Percentiles rank a stretch among this genome's conserved stretches.
Evolutionary conservation across 768 basidiomycete species (phyloP).

Genomic region (Mrakia gelida): DNA sequence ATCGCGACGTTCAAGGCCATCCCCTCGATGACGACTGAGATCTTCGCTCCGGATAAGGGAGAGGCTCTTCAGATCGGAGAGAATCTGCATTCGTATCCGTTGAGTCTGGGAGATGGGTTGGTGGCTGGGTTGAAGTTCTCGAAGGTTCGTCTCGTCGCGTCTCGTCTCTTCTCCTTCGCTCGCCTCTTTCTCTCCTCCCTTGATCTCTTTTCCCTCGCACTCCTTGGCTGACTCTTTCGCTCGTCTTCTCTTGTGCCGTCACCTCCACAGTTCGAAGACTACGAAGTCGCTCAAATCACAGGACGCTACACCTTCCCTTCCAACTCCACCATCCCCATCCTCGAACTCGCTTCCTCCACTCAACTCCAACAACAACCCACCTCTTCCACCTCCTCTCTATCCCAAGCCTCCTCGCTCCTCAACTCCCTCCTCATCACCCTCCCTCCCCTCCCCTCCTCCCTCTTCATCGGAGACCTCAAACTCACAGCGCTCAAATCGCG

Average conservation of each 20-base stretch:
- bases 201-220: neutral
- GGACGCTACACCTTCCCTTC: constrained; percentile 81
- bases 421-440: constrained; percentile 43
- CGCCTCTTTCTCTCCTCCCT: neutral
- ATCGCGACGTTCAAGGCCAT: constrained; percentile 76
- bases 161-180: neutral
- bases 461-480: constrained; percentile 97
- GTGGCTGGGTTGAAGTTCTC: constrained; percentile 77
- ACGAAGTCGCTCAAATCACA: constrained; percentile 86
- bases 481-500: constrained; percentile 81
- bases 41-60: constrained; percentile 70
- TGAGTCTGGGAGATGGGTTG: constrained; percentile 86
- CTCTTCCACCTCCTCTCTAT: neutral
- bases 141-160: constrained; percentile 55
- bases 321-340: constrained; percentile 79
- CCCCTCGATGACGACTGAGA: constrained; percentile 86
- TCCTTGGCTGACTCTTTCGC: neutral
- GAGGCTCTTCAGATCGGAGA: constrained; percentile 88
- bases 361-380: constrained; percentile 10
- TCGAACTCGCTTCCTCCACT: constrained; percentile 56
- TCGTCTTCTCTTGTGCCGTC: neutral
- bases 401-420: constrained; percentile 15
- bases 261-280: constrained; percentile 82
- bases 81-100: constrained; percentile 88
- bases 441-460: constrained; percentile 71